phyloP scores from a whole-genome alignment of 78 protist species.

The Dictyostelium discoideum region DNA sequence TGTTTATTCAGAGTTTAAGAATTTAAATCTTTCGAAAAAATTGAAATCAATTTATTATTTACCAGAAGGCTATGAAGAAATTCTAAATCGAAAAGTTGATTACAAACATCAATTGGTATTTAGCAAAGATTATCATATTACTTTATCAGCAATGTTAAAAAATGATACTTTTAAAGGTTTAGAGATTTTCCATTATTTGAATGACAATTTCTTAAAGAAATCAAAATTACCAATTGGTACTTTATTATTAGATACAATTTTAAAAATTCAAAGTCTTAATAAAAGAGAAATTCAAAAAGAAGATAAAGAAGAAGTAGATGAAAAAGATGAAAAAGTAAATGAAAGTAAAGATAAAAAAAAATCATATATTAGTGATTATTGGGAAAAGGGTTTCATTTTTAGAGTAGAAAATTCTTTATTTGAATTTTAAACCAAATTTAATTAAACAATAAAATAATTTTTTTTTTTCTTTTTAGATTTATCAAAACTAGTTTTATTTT shows the following conservation, averaged over 20 bases:
- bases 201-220: neutral
- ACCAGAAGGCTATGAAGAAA: too few relatives aligned
- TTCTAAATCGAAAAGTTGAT: too few relatives aligned
- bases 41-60: too few relatives aligned
- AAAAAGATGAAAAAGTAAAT: neutral
- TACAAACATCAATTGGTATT: too few relatives aligned
- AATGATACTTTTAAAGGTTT: neutral
- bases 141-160: neutral
- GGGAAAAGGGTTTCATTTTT: neutral
- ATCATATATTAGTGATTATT: neutral
- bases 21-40: neutral
- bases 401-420: too few relatives aligned
- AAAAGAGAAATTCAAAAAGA: too few relatives aligned
- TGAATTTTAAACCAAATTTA: too few relatives aligned
- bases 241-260: neutral
- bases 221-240: neutral
- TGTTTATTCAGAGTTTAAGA: neutral
- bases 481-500: too few relatives aligned
- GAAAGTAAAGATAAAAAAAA: too few relatives aligned
- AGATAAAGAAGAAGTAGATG: neutral
- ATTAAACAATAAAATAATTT: too few relatives aligned
- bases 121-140: neutral
- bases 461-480: too few relatives aligned
- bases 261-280: too few relatives aligned
- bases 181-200: neutral